Evolutionary conservation across 306 rosid genomes (phyloP), one percentile per base, ranked within the genome.

Genomic region (Quercus bicolor): DNA sequence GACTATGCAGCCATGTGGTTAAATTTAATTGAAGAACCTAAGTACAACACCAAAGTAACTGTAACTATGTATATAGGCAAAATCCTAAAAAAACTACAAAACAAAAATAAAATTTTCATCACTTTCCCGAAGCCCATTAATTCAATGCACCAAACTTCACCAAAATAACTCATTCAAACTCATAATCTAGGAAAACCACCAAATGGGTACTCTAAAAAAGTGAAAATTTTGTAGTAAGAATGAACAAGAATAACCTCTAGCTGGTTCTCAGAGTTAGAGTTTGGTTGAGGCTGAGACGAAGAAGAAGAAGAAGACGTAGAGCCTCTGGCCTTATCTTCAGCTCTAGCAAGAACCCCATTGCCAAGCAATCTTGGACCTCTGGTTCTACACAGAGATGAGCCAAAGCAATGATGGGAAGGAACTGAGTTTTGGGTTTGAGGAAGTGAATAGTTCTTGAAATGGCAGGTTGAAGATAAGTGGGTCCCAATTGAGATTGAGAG

Each of bases 251-350:
- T 60, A 81, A 92, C 98, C 98, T 88, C 87, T 20, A 79, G 76
- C 68, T 85, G 87, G 60, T 78, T 57, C 68, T 61, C 85, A 11
- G 92, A 82, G 77, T 45, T 83, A 11, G 90, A 82, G 76, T 48
- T 84, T 84, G 83, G 82, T 77, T 84, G 94, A 82, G 82, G 82
- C 78, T 73, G 78, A 23, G 91, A 80, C 82, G 90, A 85, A 70
- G 97, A 62, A 69, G 74, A 76, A 53, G 80, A 73, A 18, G 86
- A 71, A 11, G 72, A 45, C 18, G 78, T 48, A 33, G 82, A 73
- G 7, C 72, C 84, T 84, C 77, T 84, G 21, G 90, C 89, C 88
- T 90, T 87, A 28, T 91, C 95, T 82, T 90, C 93, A 37, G 95
- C 98, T 70, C 96, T 88, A 55, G 85, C 91, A 84, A 91, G 80